phyloP scores from a whole-genome alignment of 176 grass and related monocot species.

The Oryza punctata region DNA sequence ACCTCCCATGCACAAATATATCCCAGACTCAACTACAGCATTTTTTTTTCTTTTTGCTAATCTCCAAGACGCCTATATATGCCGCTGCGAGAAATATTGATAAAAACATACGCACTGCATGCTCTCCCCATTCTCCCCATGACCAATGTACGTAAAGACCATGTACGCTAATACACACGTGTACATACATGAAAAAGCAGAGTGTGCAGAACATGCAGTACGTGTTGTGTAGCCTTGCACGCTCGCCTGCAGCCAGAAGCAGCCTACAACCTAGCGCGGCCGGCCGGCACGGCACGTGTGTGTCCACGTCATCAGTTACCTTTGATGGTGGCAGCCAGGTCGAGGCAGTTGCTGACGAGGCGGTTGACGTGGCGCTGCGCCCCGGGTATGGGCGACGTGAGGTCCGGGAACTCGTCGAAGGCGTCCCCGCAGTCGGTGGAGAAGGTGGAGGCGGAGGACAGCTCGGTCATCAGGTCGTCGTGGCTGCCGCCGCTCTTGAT shows the following conservation, averaged over 20 bases:
- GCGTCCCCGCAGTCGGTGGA: slow-evolving; percentile 54
- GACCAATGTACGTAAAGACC: slow-evolving; percentile 24
- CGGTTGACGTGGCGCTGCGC: slow-evolving; percentile 41
- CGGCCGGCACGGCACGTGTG: too few species aligned
- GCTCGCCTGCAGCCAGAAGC: neutral
- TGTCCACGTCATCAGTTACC: neutral
- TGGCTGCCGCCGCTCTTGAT: slow-evolving; percentile 38
- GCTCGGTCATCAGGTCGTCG: slow-evolving; percentile 44
- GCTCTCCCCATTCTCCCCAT: neutral
- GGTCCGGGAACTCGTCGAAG: slow-evolving; percentile 56
- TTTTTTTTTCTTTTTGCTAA: neutral
- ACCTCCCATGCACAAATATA: neutral
- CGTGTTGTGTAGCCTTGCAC: neutral
- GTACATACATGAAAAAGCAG: neutral
- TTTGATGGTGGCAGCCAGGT: slow-evolving; percentile 51
- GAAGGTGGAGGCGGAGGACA: slow-evolving; percentile 53
- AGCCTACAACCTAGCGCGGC: neutral
- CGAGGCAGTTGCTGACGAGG: slow-evolving; percentile 61
- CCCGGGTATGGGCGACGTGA: slow-evolving; percentile 32
- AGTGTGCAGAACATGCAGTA: neutral
- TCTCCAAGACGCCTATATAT: neutral
- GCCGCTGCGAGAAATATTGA: neutral
- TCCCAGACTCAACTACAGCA: neutral
- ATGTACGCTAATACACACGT: slow-evolving; percentile 10
- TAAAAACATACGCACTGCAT: neutral